Evolutionary conservation across 352 stramenopile species (phyloP), one percentile per base, ranked within the genome.

Genomic region (Phytopythium oedochilum): DNA sequence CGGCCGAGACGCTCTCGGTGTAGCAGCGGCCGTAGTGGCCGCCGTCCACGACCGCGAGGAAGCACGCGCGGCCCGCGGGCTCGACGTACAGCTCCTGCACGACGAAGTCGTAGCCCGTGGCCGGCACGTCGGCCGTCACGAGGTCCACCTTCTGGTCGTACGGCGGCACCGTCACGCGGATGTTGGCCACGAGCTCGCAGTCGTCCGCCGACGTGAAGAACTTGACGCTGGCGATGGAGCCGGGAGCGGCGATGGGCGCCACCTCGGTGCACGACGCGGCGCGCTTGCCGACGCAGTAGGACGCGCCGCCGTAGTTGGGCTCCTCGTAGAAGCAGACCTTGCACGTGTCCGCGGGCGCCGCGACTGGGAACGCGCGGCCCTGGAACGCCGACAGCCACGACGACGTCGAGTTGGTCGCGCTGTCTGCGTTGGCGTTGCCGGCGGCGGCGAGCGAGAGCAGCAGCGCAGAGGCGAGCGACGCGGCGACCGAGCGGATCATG

Each of bases 81-180:
- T 80, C 73, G 7, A 83, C 73, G 46, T 75, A 80, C 0, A 80
- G 18, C 61, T 83, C 60, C 58, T 74, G 57, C 22, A 74, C 68
- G 14, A 66, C 64, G 14, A 66, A 42, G 15, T 67, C 29, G 54
- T 71, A 77, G 18, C 64, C 68, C 20, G 73, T 78, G 56, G 70
- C 59, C 0, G 39, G 32, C 11, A 72, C 55, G 45, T 78, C 64
- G 20, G 48, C 42, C 6, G 54, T 65, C 20, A 76, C 40, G 17
- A 61, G 44, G 32, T 72, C 70, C 7, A 80, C 54, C 25, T 70
- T 64, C 36, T 77, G 57, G 46, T 53, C 51, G 46, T 68, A 83
- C 1, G 70, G 70, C 22, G 57, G 53, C 7, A 70, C 73, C n/a
- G 61, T 48, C 38, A 80, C 68, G 26, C 66, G 65, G 1, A 78